These are phyloP conservation scores for Santalum album DNA, from an alignment of 164 flowering plant genomes.

Conservation along the genomic window DNA sequence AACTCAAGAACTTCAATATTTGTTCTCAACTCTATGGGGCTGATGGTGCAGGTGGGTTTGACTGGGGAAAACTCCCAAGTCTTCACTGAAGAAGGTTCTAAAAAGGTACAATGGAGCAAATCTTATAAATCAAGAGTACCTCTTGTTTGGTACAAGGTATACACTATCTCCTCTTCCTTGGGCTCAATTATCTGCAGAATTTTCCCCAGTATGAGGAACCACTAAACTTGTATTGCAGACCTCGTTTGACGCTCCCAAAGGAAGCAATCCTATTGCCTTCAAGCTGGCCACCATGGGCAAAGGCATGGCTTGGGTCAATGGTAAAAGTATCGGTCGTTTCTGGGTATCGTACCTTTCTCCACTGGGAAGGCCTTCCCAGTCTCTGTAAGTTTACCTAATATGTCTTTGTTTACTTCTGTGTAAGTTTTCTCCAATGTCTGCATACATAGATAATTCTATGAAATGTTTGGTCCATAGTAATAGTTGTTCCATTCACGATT, in stretches of 20 bases:
- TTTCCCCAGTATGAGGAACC: neutral
- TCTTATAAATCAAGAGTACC: constrained; percentile 18
- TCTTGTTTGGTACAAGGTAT: constrained; percentile 83
- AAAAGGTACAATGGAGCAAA: constrained; percentile 52
- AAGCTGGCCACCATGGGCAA: constrained; percentile 54
- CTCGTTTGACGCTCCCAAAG: constrained; percentile 66
- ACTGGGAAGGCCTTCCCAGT: constrained; percentile 55
- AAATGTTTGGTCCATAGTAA: too few species aligned
- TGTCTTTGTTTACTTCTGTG: too few species aligned
- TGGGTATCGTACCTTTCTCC: constrained; percentile 66
- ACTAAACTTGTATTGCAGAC: constrained; percentile 31
- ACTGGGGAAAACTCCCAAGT: constrained; percentile 45
- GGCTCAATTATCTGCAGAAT: too few species aligned
- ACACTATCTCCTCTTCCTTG: too few species aligned
- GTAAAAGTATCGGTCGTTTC: constrained; percentile 68
- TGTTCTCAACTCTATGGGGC: neutral
- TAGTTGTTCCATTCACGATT: too few species aligned
- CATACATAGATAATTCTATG: too few species aligned
- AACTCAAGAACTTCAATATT: neutral
- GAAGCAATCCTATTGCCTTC: constrained; percentile 54
- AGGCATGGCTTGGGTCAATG: constrained; percentile 82
- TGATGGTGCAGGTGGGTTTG: constrained; percentile 45
- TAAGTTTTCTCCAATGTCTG: too few species aligned
- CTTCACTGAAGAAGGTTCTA: constrained; percentile 46
- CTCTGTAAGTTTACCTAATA: constrained; percentile 52